phyloP scores from a whole-genome alignment of 352 stramenopile species.

The Pythium aphanidermatum region DNA sequence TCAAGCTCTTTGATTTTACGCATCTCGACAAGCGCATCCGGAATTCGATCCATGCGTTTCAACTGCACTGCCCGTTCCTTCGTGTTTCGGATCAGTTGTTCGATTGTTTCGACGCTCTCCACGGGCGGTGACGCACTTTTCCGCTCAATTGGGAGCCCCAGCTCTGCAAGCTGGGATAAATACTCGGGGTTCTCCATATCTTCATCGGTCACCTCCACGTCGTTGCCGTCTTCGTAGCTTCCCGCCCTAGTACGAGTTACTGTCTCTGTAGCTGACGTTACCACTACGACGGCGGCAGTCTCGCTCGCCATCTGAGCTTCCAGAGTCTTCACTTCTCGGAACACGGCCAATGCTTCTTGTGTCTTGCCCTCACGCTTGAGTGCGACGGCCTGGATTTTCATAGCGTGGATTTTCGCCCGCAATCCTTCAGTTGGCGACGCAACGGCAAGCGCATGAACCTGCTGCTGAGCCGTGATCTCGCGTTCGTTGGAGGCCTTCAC shows the following conservation, averaged over 20 bases:
- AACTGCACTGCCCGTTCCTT: constrained; percentile 45
- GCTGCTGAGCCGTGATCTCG: too few species aligned
- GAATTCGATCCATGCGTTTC: constrained; percentile 53
- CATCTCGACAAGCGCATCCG: constrained; percentile 48
- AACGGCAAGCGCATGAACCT: too few species aligned
- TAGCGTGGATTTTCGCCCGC: constrained; percentile 23
- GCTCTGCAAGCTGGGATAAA: constrained; percentile 43
- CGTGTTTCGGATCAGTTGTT: constrained; percentile 34
- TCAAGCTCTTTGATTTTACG: constrained; percentile 58
- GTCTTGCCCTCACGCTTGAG: constrained; percentile 53
- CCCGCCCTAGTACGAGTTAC: background rate
- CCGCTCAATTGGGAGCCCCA: constrained; percentile 27
- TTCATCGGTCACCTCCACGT: constrained; percentile 70
- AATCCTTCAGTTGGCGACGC: too few species aligned
- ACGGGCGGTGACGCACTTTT: background rate
- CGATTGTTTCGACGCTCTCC: constrained; percentile 24
- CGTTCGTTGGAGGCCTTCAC: too few species aligned
- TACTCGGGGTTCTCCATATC: constrained; percentile 72
- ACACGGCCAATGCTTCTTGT: constrained; percentile 42
- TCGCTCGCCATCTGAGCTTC: constrained; percentile 21
- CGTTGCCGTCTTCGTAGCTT: constrained; percentile 22
- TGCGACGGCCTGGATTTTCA: constrained; percentile 50
- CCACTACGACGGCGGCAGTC: background rate
- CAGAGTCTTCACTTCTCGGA: constrained; percentile 54
- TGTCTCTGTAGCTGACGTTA: background rate